A percentile compares a stretch with the other conserved stretches of the same genome.
These are phyloP conservation scores for Arabidopsis thaliana DNA, from an alignment of 345 rosid species.

Conservation along the genomic window TAIR10.1 NC_003070.9:3477001-3477500, in stretches of 20 bases:
- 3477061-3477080: conserved; percentile 82
- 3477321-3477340: conserved; percentile 92
- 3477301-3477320: conserved; percentile 72
- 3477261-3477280: conserved; percentile 92
- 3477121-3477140: not conserved
- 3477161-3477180: not conserved
- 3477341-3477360: conserved; percentile 88
- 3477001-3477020: conserved; percentile 97
- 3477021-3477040: conserved; percentile 78
- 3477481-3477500: conserved; percentile 92
- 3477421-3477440: not conserved
- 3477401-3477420: not conserved
- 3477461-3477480: conserved; percentile 70
- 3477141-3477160: not conserved
- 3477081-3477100: conserved; percentile 66
- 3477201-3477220: conserved; percentile 72
- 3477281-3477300: conserved; percentile 77
- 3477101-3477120: not conserved
- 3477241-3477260: conserved; percentile 74
- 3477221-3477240: conserved; percentile 81
- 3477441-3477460: conserved; percentile 90
- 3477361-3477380: conserved; percentile 57
- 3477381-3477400: conserved; percentile 11
- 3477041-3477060: conserved; percentile 86
- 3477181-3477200: conserved; percentile 75